Conservation (phyloP, 2,329 filamentous ascomycete species). For the Fusarium xyrophilum region DNA sequence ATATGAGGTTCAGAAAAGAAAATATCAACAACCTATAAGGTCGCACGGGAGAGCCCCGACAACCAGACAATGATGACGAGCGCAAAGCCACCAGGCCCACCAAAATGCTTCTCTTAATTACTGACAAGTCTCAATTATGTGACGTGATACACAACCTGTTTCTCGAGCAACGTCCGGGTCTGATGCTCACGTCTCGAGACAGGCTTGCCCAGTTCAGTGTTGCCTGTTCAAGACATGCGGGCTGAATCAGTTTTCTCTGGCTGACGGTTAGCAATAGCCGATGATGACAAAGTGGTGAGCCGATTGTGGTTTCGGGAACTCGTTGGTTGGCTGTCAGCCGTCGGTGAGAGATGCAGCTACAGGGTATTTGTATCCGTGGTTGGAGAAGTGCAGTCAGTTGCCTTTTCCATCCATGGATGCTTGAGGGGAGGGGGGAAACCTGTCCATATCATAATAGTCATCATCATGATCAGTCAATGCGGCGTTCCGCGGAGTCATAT, state of each 20-base stretch:
- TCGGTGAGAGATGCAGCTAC: constrained; percentile 22
- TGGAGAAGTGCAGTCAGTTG: constrained; percentile 9
- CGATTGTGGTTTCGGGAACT: constrained; percentile 24
- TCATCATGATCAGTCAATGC: constrained; percentile 7
- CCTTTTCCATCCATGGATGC: background rate
- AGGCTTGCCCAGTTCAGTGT: background rate
- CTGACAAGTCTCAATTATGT: constrained; percentile 7
- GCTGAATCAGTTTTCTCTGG: constrained; percentile 7
- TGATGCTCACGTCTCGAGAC: background rate
- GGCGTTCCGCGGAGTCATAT: background rate
- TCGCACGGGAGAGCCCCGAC: constrained; percentile 10
- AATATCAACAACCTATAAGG: background rate
- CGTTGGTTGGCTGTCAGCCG: constrained; percentile 33
- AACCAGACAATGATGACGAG: constrained; percentile 29
- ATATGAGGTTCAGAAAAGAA: background rate
- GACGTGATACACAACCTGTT: constrained; percentile 27
- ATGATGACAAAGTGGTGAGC: constrained; percentile 27
- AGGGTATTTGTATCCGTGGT: constrained; percentile 8
- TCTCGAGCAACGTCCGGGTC: constrained; percentile 27
- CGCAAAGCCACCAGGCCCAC: constrained; percentile 12
- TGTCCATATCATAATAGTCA: constrained; percentile 11
- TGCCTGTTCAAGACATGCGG: background rate
- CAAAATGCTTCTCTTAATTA: background rate
- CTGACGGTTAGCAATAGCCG: constrained; percentile 3
- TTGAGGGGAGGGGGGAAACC: constrained; percentile 9